Base-by-base conservation (phyloP, 495 filamentous ascomycete species). In the Aspergillus carlsbadensis region DNA sequence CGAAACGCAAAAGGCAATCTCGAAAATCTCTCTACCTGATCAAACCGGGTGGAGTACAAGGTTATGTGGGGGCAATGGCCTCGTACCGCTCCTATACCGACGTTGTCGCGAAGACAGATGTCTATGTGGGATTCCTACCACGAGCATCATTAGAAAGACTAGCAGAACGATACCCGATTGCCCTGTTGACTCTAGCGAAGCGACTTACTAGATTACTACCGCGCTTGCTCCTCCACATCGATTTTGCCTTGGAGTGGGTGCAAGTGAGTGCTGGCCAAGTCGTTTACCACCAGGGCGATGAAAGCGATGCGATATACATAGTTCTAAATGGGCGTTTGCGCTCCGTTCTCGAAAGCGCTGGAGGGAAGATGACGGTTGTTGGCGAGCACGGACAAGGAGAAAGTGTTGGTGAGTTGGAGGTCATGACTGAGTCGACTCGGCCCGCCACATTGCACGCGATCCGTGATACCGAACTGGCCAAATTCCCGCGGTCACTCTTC, bases 221-320 rank as follows among this genome's bases (percentile, higher is more conserved):
- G 6, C 85, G 89, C n/a, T 73, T 98, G 44, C 90, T 98, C 56
- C 81, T 96, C 5, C 95, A 98, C 62, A 97, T 98, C 57, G 94
- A 98, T 67, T 98, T 98, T 68, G 94, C 94, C 6, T 78, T 98
- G 3, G 94, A 98, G 70, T 98, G 95, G 95, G 85, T 97, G 3
- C 94, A 98, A 65, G 91, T 98, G 56, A 88, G 88, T 72, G 91
- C 94, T 5, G 92, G 95, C 5, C 90, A 98, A 65, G 90, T 96
- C 10, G 88, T 98, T 41, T 94, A 94, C 65, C 88, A 96, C 65
- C 90, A 97, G 71, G 86, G 85, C 3, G 93, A 98, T 59, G 94
- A 98, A 57, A 98, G 94, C 67, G 94, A 98, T 71, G 94, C 95
- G 11, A 98, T 98, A 37, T 98, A 98, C 65, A 91, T 98, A 58